Base-by-base conservation (phyloP, 78 protist genomes). In the Dictyostelium firmibasis region DNA sequence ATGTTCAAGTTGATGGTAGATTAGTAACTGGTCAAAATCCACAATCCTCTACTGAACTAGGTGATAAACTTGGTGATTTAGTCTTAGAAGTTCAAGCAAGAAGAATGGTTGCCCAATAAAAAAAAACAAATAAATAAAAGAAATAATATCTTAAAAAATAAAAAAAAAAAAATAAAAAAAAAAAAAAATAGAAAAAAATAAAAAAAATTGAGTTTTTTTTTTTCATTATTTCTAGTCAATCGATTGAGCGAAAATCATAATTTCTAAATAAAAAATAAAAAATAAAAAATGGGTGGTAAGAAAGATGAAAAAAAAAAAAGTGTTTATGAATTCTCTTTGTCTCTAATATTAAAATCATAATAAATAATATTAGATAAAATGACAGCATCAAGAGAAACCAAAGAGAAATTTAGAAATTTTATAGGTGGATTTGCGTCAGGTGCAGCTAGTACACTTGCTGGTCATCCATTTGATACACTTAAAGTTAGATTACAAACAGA, bases 391-490 rank as follows among this genome's bases (percentile, higher is more conserved):
- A 88, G 79, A 64, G 84, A 88, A 64, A 13, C 77, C 6, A 57
- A 60, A 44, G 93, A 88, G 10, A 79, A 29, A 67, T 13, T 88
- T 64, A 82, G 95, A 72, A 76, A 91, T 57, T 84, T 91, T 91
- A 62, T 91, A 31, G 95, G 84, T 64, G 95, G 95, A 20, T 50
- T 62, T 44, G 69, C 75, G 27, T 83, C 91, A 9, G 95, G 95
- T 50, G 91, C 76, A 29, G 95, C 95, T 18, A 74, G 84, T 36
- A 91, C 95, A 20, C 29, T 91, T 23, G 95, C 91, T 7, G 95
- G 95, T 53, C 95, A 91, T 62, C 95, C 95, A 31, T 91, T 91
- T 43, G 95, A 91, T 72, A 91, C 95, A 41, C 33, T 91, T 11
- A 91, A 91, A 23, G 95, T 91, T 16, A 33, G 95, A 43, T 33